Evolutionary conservation across 768 basidiomycete genomes (phyloP), one percentile per base, ranked within the genome.

Genomic region (Tylopilus subfusipes): DNA sequence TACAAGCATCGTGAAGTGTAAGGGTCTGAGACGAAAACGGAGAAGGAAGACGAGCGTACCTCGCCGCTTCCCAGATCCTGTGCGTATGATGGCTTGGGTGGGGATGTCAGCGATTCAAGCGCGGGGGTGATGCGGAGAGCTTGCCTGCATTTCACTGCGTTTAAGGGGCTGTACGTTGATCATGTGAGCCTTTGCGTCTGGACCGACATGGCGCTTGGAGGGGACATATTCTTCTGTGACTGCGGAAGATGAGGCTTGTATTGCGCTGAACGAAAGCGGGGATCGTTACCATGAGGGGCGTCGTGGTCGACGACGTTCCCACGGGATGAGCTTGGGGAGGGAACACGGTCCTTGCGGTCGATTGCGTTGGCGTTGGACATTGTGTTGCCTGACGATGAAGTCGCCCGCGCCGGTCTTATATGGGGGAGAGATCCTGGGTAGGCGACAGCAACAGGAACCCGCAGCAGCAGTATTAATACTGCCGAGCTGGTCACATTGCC

Each of bases 121-220:
- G 13, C 7, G 9, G 24, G 5, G 24, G 4, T 19, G 43, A 18
- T 21, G 25, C 4, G n/a, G 24, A 21, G 22, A 24, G 62, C 76
- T 42, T 38, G 85, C 88, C 84, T 93, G 91, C 91, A 93, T 93
- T 73, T 93, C 91, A 42, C 78, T 82, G 57, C 82, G 80, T 74
- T 85, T 89, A 72, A 93, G 73, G 1, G 92, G 91, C 68, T 94
- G 89, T n/a, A 94, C 91, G 52, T 74, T 76, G 57, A 93, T 88
- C 71, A 91, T 69, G 54, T 80, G 77, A 16, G 67, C 56, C 52
- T 71, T 73, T 2, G 54, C 56, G 8, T 62, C 61, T 18, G 24
- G 30, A 34, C 16, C 16, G 16, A 48, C 54, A 52, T 68, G 75
- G 54, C 70, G 72, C 27, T 76, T 72, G 27, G 67, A 69, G 42